These are phyloP conservation scores for Viridothelium virens DNA, from an alignment of 495 filamentous ascomycete genomes.

Conservation along the genomic window DNA sequence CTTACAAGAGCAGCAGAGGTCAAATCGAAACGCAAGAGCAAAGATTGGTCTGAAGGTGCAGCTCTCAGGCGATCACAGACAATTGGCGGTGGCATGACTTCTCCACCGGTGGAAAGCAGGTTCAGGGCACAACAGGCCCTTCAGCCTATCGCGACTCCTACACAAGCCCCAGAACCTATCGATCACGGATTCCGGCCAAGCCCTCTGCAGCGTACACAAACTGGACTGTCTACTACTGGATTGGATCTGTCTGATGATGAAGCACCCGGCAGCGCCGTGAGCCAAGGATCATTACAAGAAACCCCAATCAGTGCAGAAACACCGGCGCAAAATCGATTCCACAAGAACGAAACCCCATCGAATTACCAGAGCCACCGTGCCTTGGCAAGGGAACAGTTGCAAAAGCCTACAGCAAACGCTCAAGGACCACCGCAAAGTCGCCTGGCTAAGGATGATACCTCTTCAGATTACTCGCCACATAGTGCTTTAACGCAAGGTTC, in stretches of 20 bases:
- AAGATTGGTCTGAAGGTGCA: slow-evolving; percentile 7
- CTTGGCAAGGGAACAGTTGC: too few species aligned
- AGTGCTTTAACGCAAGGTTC: background rate
- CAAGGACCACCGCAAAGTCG: background rate
- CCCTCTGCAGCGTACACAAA: slow-evolving; percentile 1
- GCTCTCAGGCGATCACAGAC: background rate
- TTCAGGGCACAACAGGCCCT: slow-evolving; percentile 1
- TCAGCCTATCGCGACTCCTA: background rate
- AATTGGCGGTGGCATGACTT: slow-evolving; percentile 1
- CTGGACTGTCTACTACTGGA: background rate
- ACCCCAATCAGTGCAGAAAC: slow-evolving; percentile 7
- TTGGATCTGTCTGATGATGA: background rate
- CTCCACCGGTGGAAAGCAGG: background rate
- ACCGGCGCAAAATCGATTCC: background rate
- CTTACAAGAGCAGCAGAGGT: slow-evolving; percentile 10
- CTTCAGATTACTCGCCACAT: background rate
- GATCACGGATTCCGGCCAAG: slow-evolving; percentile 5
- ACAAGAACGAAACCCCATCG: too few species aligned
- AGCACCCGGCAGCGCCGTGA: background rate
- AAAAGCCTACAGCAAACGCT: too few species aligned
- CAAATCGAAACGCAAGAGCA: slow-evolving; percentile 9
- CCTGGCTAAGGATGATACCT: background rate
- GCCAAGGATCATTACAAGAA: background rate
- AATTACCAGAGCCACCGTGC: too few species aligned
- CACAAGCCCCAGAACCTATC: slow-evolving; percentile 1